Percentiles rank a stretch among this genome's conserved stretches.
These are phyloP conservation scores for Thraustochytrium striatum DNA, from an alignment of 352 stramenopile species.

Conservation along the genomic window DNA sequence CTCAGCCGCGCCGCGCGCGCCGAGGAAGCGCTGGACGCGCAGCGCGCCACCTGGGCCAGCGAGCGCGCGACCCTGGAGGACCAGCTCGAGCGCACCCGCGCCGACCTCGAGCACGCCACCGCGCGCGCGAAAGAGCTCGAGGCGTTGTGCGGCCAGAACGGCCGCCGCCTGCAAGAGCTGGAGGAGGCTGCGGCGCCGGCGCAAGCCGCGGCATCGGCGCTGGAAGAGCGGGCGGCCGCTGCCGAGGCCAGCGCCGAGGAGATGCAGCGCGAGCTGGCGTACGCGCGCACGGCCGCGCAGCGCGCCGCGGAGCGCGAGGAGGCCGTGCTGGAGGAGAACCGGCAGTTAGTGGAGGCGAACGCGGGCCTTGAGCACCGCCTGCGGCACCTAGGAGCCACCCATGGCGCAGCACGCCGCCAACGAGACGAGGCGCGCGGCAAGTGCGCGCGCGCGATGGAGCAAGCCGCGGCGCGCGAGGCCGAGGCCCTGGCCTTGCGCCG, in stretches of 20 bases:
- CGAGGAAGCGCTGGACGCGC: not conserved
- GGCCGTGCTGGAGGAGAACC: conserved; percentile 15
- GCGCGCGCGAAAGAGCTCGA: not conserved
- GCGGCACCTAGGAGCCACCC: conserved; percentile 6
- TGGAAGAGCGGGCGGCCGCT: not conserved
- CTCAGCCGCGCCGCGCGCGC: not conserved
- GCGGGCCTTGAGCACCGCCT: not conserved
- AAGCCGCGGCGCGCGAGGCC: not conserved
- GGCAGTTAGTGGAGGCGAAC: conserved; percentile 31
- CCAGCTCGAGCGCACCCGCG: too few relatives aligned
- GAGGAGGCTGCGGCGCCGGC: not conserved
- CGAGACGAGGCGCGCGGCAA: not conserved
- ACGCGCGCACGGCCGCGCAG: not conserved
- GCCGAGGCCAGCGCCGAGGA: conserved; percentile 5
- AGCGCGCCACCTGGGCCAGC: too few relatives aligned
- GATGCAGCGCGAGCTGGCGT: not conserved
- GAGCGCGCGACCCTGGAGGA: too few relatives aligned
- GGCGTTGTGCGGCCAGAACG: conserved; percentile 14
- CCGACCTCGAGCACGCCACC: not conserved
- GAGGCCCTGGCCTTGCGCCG: not conserved
- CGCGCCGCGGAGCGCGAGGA: conserved; percentile 4
- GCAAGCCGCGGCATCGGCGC: not conserved
- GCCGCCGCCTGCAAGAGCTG: not conserved
- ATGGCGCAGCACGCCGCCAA: not conserved
- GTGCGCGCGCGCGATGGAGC: not conserved